Evolutionary conservation across 73 alveolate genomes (phyloP).

Genomic region (Stentor coeruleus): DNA sequence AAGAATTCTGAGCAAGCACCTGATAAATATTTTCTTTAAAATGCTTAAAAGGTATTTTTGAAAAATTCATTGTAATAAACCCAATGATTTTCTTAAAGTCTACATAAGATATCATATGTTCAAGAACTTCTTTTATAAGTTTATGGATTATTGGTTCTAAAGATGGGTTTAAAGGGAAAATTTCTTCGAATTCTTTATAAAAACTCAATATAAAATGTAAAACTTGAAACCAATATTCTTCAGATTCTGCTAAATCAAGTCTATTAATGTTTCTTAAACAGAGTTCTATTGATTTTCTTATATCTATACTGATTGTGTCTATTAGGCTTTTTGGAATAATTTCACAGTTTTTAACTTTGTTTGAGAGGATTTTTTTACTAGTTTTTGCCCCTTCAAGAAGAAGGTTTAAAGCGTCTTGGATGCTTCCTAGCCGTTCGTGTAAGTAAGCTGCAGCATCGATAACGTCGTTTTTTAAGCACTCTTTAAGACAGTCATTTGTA

Average conservation of each 20-base stretch:
- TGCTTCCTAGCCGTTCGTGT: constrained; percentile 21
- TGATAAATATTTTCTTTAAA: constrained; percentile 9
- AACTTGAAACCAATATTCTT: constrained; percentile 19
- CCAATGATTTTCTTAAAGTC: constrained; percentile 15
- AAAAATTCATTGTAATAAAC: not conserved
- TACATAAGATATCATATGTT: constrained; percentile 3
- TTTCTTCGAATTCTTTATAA: not conserved
- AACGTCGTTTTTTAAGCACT: not conserved
- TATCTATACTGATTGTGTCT: not conserved
- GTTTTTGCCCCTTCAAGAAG: not conserved
- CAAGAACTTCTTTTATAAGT: not conserved
- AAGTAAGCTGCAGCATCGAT: constrained; percentile 21
- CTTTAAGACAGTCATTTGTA: constrained; percentile 8
- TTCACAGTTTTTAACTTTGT: too few species aligned
- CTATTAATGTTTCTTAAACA: not conserved
- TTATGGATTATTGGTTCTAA: constrained; percentile 22
- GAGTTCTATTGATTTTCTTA: not conserved
- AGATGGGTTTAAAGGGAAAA: not conserved
- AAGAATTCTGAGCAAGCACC: constrained; percentile 4
- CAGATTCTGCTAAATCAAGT: constrained; percentile 17
- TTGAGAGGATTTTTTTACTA: not conserved
- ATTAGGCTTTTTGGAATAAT: not conserved
- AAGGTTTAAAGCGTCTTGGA: not conserved
- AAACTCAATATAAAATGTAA: not conserved
- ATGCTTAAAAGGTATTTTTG: not conserved